Base-by-base conservation (phyloP, 495 filamentous ascomycete species). In the Aspergillus homomorphus region DNA sequence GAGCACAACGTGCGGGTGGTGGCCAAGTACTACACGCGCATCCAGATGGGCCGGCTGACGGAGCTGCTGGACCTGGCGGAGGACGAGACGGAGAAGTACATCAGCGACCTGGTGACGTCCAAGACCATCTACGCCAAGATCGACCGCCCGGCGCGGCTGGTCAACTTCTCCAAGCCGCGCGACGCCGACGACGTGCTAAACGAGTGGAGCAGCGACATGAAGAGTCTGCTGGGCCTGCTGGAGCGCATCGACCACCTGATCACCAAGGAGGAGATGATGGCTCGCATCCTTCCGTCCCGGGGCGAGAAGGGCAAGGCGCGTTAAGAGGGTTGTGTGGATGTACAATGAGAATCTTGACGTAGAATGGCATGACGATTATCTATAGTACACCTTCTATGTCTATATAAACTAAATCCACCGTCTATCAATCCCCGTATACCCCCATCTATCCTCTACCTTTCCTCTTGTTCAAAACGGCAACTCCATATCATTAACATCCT, bases 211-310 rank as follows among this genome's bases (percentile, higher is more conserved):
- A 89, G 87, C 65, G 93, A 96, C 69, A 96, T 98, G 95, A 97
- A 96, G 89, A 94, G 87, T 69, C 77, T 98, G 60, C 79, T 98
- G 56, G 95, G 92, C 12, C 74, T 95, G 59, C 68, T 98, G 71
- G 94, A 98, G 80, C 81, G 94, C 46, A 93, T 98, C 61, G 94
- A 98, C 73, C 94, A 98, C 77, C 78, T 98, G 71, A 98, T 98
- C 66, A 98, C 94, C 53, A 98, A 98, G 84, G 95, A 98, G 80
- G 95, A 98, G 82, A 98, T 98, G 94, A 98, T 98, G 94, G 94
- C 94, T 38, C 82, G 92, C 51, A 98, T 98, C 60, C 86, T 90
- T 71, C 91, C 88, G 5, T 75, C 85, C 24, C 84, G 84, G 57
- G 48, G 48, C 16, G 81, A 83, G 57, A 80, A 79, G 69, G 72